phyloP scores from a whole-genome alignment of 805 yeast genomes.

The Candida golubevii region DNA sequence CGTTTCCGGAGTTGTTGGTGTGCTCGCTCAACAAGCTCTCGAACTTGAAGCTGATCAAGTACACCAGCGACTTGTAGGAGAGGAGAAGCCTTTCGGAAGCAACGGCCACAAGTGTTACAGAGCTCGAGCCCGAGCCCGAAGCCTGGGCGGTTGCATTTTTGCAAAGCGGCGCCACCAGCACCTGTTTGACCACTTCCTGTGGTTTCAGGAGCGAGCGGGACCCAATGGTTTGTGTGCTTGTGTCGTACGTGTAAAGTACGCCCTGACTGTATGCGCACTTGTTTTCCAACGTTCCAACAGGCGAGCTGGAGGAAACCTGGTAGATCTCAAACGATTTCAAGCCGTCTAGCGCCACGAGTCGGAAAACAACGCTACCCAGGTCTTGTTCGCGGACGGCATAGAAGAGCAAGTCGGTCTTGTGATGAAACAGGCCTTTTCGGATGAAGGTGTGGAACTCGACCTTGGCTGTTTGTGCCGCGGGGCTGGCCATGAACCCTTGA shows the following conservation, averaged over 20 bases:
- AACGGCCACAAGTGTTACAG: conserved; percentile 34
- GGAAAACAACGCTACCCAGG: conserved; percentile 17
- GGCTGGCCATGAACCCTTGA: conserved; percentile 10
- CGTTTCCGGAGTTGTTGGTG: conserved; percentile 24
- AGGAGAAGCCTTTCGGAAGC: conserved; percentile 46
- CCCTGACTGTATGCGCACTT: conserved; percentile 22
- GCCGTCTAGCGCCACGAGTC: conserved; percentile 23
- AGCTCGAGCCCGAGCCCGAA: not conserved
- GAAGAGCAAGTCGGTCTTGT: conserved; percentile 24
- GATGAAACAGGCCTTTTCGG: conserved; percentile 18
- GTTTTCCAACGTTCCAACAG: not conserved
- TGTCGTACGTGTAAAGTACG: conserved; percentile 23
- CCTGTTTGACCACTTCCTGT: conserved; percentile 14
- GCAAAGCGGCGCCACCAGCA: conserved; percentile 20
- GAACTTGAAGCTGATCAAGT: conserved; percentile 43
- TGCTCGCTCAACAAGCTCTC: conserved; percentile 35
- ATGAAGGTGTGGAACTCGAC: conserved; percentile 30
- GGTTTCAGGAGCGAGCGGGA: conserved; percentile 24
- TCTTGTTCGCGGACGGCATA: conserved; percentile 13
- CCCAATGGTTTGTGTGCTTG: conserved; percentile 13
- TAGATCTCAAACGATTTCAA: conserved; percentile 22
- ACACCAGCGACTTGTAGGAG: conserved; percentile 35
- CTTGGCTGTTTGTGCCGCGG: conserved; percentile 3
- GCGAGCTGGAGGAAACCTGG: conserved; percentile 12
- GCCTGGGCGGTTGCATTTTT: conserved; percentile 3